These are phyloP conservation scores for Chaetomiaceae sp. DNA, from an alignment of 2,329 filamentous ascomycete genomes.

Conservation along the genomic window DNA sequence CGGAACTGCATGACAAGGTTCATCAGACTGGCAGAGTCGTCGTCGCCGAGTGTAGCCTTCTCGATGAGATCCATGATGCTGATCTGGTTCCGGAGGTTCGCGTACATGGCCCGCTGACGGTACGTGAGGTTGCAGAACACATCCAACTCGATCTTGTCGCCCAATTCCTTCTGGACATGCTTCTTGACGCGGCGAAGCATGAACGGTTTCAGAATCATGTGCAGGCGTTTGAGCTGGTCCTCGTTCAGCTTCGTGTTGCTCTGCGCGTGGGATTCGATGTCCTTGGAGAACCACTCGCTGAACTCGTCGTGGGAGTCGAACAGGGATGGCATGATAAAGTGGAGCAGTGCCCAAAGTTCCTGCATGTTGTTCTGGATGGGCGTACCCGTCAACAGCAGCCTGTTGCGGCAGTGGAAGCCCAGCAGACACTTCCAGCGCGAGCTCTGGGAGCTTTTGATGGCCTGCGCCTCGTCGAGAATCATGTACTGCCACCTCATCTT, in stretches of 20 bases:
- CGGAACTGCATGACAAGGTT: constrained; percentile 99
- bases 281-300: constrained; percentile 90
- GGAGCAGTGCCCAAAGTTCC: constrained; percentile 91
- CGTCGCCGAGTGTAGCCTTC: constrained; percentile 90
- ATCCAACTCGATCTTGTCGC: constrained; percentile 96
- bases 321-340: constrained; percentile 99
- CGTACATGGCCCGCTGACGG: constrained; percentile 88
- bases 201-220: constrained; percentile 99
- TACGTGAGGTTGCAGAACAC: constrained; percentile 97
- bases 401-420: constrained; percentile 91
- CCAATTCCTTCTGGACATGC: constrained; percentile 97
- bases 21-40: constrained; percentile 95
- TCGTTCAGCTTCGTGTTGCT: constrained; percentile 99
- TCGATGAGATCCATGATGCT: constrained; percentile 98
- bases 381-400: constrained; percentile 88
- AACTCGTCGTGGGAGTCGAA: constrained; percentile 94
- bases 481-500: constrained; percentile 99
- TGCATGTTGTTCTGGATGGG: constrained; percentile 99
- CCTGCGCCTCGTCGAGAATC: constrained; percentile 97
- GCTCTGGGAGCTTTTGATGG: constrained; percentile 96
- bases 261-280: constrained; percentile 96
- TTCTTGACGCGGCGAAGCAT: constrained; percentile 99
- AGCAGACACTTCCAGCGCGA: constrained; percentile 95
- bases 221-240: constrained; percentile 90
- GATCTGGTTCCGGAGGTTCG: constrained; percentile 90